phyloP scores from a whole-genome alignment of 768 basidiomycete species.

The Cubamyces lactineus region DNA sequence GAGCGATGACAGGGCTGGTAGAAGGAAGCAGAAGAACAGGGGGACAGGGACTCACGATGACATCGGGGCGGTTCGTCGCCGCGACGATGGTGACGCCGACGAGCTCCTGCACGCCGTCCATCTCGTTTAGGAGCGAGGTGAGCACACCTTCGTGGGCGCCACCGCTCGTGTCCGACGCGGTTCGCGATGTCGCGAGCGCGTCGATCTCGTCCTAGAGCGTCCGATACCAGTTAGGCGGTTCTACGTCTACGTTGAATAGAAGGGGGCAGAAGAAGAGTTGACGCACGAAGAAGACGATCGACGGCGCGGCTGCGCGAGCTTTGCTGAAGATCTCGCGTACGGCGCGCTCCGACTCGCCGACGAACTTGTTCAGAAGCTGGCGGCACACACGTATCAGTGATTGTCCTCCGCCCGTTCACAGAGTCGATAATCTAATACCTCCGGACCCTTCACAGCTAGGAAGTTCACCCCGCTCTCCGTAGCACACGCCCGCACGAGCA shows the following conservation, averaged over 20 bases:
- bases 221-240: background rate
- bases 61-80: constrained; percentile 94
- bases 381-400: constrained; percentile 1
- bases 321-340: constrained; percentile 96
- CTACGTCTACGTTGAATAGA: too few relatives aligned
- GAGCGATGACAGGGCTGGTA: too few relatives aligned
- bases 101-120: constrained; percentile 97
- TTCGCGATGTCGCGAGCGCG: constrained; percentile 82
- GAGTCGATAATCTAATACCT: constrained; percentile 53
- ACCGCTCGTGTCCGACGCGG: constrained; percentile 51
- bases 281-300: constrained; percentile 94
- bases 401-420: too few relatives aligned
- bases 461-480: constrained; percentile 95
- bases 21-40: background rate
- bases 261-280: too few relatives aligned
- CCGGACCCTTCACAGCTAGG: constrained; percentile 95
- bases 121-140: constrained; percentile 92
- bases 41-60: constrained; percentile 62
- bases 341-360: constrained; percentile 95
- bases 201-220: constrained; percentile 89
- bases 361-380: constrained; percentile 95
- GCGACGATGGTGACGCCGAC: constrained; percentile 94
- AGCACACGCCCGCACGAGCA: constrained; percentile 90
- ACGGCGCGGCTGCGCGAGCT: constrained; percentile 91
- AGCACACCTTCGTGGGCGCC: constrained; percentile 85